Conservation (phyloP, 208 protist genomes). For the Trypanosoma brucei region DNA sequence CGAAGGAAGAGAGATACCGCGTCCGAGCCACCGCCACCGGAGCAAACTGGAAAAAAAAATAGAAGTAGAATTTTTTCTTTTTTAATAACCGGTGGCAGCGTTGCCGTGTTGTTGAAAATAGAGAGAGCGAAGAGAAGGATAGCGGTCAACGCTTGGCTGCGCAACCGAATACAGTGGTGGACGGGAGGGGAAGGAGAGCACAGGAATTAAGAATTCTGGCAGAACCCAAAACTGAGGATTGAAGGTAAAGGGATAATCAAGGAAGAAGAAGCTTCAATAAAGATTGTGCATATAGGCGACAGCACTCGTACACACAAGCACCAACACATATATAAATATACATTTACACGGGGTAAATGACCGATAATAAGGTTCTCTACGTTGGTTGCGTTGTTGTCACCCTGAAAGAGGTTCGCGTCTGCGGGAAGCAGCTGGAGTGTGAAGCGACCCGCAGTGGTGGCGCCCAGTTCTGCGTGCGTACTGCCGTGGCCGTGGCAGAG, state of each 20-base stretch:
- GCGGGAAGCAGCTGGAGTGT: constrained; percentile 27
- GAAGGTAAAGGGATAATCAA: too few relatives aligned
- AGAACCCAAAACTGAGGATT: too few relatives aligned
- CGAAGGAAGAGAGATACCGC: too few relatives aligned
- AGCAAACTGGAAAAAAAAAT: not conserved
- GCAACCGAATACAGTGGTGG: too few relatives aligned
- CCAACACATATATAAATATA: too few relatives aligned
- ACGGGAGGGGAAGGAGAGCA: too few relatives aligned
- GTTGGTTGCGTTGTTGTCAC: constrained; percentile 55
- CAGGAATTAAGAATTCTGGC: too few relatives aligned
- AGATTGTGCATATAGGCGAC: too few relatives aligned
- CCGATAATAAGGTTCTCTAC: constrained; percentile 41
- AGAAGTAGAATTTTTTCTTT: not conserved
- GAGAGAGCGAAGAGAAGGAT: not conserved
- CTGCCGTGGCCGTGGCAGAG: constrained; percentile 28
- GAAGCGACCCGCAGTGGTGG: constrained; percentile 31
- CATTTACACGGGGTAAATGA: not conserved
- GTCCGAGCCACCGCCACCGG: not conserved
- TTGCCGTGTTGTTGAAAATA: not conserved
- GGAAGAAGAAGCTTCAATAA: too few relatives aligned
- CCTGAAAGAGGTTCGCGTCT: constrained; percentile 44
- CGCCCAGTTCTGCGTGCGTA: constrained; percentile 30
- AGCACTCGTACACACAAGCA: too few relatives aligned
- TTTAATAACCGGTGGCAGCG: not conserved
- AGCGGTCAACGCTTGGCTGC: too few relatives aligned